phyloP scores from a whole-genome alignment of 2,329 filamentous ascomycete genomes.

The Scytalidium lignicola region DNA sequence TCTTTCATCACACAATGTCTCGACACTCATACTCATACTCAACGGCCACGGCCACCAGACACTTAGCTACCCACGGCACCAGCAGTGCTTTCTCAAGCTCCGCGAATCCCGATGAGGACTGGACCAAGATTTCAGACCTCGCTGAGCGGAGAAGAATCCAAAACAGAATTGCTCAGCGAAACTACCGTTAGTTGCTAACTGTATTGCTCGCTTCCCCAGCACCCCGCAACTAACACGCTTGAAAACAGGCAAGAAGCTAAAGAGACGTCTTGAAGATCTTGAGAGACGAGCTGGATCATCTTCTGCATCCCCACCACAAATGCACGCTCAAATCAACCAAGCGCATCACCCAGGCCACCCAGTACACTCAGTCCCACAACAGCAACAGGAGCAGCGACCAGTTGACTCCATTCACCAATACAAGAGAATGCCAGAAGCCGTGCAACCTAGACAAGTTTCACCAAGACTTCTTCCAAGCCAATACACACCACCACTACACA shows the following conservation, averaged over 20 bases:
- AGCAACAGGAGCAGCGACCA: slow-evolving; percentile 13
- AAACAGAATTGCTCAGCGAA: slow-evolving; percentile 95
- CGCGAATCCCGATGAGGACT: slow-evolving; percentile 94
- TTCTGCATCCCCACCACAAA: slow-evolving; percentile 51
- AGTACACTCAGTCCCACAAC: slow-evolving; percentile 2
- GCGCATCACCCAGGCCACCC: slow-evolving; percentile 4
- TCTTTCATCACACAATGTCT: slow-evolving; percentile 22
- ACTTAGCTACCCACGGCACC: slow-evolving; percentile 68
- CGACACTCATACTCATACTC: slow-evolving; percentile 26
- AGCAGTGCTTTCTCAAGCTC: slow-evolving; percentile 94
- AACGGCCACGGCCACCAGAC: slow-evolving; percentile 43
- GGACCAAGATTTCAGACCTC: slow-evolving; percentile 98
- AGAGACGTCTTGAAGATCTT: slow-evolving; percentile 81
- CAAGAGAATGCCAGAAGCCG: slow-evolving; percentile 22
- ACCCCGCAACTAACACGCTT: slow-evolving; percentile 9
- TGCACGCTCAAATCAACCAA: slow-evolving; percentile 36
- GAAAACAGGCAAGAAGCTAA: slow-evolving; percentile 79
- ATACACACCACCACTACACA: slow-evolving; percentile 56
- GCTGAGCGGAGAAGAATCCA: slow-evolving; percentile 92
- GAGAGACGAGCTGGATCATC: slow-evolving; percentile 69
- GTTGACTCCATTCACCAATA: slow-evolving; percentile 22
- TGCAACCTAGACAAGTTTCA: slow-evolving; percentile 32
- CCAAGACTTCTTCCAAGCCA: slow-evolving; percentile 43
- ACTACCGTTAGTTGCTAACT: slow-evolving; percentile 70
- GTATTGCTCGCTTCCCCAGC: not conserved